These are phyloP conservation scores for Candida ascalaphidarum DNA, from an alignment of 805 yeast species.

Conservation along the genomic window DNA sequence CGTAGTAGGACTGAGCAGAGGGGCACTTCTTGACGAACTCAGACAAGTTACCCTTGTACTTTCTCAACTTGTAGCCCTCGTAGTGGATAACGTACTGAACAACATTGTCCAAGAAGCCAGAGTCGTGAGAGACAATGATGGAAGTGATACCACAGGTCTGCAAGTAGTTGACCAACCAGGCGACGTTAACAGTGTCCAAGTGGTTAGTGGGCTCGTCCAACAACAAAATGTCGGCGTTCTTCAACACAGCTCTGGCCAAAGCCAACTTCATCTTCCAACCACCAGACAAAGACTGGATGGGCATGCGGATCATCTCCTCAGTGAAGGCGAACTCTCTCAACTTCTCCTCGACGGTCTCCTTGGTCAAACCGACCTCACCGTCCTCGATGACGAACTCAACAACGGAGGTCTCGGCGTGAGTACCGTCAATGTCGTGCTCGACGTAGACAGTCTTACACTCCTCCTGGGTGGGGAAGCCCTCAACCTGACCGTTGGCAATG, in stretches of 20 bases:
- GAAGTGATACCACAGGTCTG: slow-evolving; percentile 98
- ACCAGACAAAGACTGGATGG: slow-evolving; percentile 96
- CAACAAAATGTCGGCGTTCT: slow-evolving; percentile 95
- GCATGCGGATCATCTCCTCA: slow-evolving; percentile 88
- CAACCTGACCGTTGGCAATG: slow-evolving; percentile 96
- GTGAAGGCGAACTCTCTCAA: slow-evolving; percentile 88
- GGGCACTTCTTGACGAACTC: slow-evolving; percentile 99
- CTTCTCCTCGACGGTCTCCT: slow-evolving; percentile 63
- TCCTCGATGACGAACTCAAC: slow-evolving; percentile 84
- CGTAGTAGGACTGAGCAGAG: slow-evolving; percentile 97
- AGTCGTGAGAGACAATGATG: slow-evolving; percentile 97
- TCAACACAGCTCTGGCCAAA: slow-evolving; percentile 97
- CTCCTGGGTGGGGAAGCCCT: slow-evolving; percentile 99
- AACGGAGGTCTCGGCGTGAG: slow-evolving; percentile 93
- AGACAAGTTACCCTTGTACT: slow-evolving; percentile 99
- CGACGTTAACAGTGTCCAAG: slow-evolving; percentile 99
- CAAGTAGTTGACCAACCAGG: slow-evolving; percentile 99
- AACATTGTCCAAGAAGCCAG: slow-evolving; percentile 97
- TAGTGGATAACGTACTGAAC: slow-evolving; percentile 98
- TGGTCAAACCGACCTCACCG: slow-evolving; percentile 65
- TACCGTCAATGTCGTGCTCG: slow-evolving; percentile 99
- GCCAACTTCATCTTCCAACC: slow-evolving; percentile 99
- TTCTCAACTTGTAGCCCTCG: slow-evolving; percentile 99
- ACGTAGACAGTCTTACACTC: slow-evolving; percentile 99
- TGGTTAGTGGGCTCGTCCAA: slow-evolving; percentile 99